Conservation (phyloP, 176 grass and related monocot species). For the barley (Hordeum vulgare) region DNA sequence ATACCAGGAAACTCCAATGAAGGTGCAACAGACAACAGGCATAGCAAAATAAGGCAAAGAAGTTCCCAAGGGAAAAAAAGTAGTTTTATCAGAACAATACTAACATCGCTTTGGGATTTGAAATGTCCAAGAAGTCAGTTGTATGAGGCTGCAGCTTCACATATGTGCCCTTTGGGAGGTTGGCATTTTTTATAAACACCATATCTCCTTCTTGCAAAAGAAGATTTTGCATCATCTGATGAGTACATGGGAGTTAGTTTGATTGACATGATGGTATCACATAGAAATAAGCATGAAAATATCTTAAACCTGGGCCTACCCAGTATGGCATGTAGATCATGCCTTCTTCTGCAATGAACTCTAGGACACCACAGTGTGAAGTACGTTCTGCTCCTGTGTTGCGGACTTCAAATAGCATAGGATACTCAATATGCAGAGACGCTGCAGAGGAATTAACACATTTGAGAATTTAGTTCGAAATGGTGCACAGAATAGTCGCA, state of each 20-base stretch:
- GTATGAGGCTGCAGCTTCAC: constrained; percentile 99
- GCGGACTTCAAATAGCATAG: constrained; percentile 93
- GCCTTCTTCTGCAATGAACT: constrained; percentile 98
- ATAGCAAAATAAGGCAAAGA: not conserved
- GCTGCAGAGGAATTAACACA: constrained; percentile 45
- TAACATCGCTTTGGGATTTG: constrained; percentile 98
- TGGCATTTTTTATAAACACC: constrained; percentile 87
- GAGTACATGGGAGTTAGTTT: constrained; percentile 26
- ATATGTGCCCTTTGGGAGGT: constrained; percentile 94
- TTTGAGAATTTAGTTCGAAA: not conserved
- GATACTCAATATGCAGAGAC: constrained; percentile 94
- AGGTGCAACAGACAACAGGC: not conserved
- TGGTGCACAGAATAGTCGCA: not conserved
- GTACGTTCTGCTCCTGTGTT: constrained; percentile 68
- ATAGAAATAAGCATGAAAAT: not conserved
- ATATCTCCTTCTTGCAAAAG: constrained; percentile 95
- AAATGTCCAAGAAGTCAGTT: constrained; percentile 91
- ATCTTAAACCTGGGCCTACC: constrained; percentile 39
- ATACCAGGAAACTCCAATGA: not conserved
- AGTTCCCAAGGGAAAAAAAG: constrained; percentile 3
- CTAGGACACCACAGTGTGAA: constrained; percentile 93
- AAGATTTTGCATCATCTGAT: constrained; percentile 99
- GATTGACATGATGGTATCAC: constrained; percentile 4
- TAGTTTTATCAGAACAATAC: constrained; percentile 29
- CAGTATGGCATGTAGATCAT: constrained; percentile 99